phyloP scores from a whole-genome alignment of 352 stramenopile species.

The Globisporangium barbulae region DNA sequence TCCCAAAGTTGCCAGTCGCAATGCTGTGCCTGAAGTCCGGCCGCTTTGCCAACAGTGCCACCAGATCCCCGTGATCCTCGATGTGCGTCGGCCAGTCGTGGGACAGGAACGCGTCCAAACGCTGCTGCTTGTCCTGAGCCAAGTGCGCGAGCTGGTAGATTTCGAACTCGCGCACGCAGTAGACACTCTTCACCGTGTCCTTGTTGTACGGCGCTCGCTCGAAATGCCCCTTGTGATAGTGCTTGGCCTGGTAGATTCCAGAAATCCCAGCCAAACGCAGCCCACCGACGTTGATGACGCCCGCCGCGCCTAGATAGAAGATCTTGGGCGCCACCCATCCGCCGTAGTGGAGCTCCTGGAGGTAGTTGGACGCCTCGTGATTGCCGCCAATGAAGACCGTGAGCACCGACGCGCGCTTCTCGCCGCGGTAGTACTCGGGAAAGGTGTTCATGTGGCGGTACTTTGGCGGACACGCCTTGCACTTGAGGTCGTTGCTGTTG shows the following conservation, averaged over 20 bases:
- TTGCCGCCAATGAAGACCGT: slow-evolving; percentile 96
- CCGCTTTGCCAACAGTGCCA: slow-evolving; percentile 71
- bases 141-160: slow-evolving; percentile 72
- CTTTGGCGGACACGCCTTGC: slow-evolving; percentile 88
- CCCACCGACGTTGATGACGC: slow-evolving; percentile 74
- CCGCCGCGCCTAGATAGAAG: slow-evolving; percentile 92
- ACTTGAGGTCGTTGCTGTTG: slow-evolving; percentile 87
- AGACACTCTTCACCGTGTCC: slow-evolving; percentile 77
- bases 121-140: neutral
- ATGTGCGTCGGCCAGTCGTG: slow-evolving; percentile 95
- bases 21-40: slow-evolving; percentile 87
- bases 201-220: slow-evolving; percentile 36
- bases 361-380: slow-evolving; percentile 93
- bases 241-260: slow-evolving; percentile 89
- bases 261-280: slow-evolving; percentile 91
- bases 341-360: slow-evolving; percentile 93
- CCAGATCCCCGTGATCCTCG: slow-evolving; percentile 78
- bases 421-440: slow-evolving; percentile 90
- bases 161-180: slow-evolving; percentile 87
- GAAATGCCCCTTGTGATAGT: slow-evolving; percentile 76
- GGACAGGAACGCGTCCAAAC: slow-evolving; percentile 88
- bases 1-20: slow-evolving; percentile 77
- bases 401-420: slow-evolving; percentile 79
- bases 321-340: slow-evolving; percentile 96
- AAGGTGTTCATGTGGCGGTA: slow-evolving; percentile 87